A percentile compares a stretch with the other conserved stretches of the same genome.
Conservation (phyloP, 306 rosid species). For the Citrullus mucosospermus region DNA sequence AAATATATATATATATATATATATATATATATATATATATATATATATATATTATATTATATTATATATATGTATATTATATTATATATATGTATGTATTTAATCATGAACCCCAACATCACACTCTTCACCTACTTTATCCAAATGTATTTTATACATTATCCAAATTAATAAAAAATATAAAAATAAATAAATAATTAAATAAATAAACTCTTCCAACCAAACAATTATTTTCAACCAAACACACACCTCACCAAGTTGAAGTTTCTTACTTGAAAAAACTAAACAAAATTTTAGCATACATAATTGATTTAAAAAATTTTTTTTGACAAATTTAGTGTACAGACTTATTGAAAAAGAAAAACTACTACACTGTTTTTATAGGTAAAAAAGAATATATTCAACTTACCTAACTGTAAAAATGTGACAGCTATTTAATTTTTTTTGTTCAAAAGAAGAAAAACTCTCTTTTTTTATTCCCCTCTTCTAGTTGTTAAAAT, state of each 20-base stretch:
- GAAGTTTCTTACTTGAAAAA: neutral
- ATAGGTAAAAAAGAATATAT: too few relatives aligned
- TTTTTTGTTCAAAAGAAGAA: too few relatives aligned
- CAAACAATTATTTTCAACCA: neutral
- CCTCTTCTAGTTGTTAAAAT: too few relatives aligned
- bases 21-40: neutral
- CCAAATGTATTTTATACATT: neutral
- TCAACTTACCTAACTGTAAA: too few relatives aligned
- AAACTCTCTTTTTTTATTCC: too few relatives aligned
- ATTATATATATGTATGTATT: neutral
- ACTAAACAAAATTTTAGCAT: neutral
- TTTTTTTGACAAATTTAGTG: neutral
- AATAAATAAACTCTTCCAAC: neutral
- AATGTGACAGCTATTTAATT: too few relatives aligned
- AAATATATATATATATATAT: neutral
- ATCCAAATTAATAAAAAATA: neutral
- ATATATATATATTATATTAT: neutral
- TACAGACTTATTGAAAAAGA: neutral
- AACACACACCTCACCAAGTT: neutral
- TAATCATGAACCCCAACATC: constrained; percentile 3
- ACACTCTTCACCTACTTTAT: neutral
- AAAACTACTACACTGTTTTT: too few relatives aligned
- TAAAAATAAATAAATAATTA: too few relatives aligned
- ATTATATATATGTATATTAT: neutral
- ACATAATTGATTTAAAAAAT: too few relatives aligned